A percentile compares a stretch with the other conserved stretches of the same genome.
phyloP scores from a whole-genome alignment of 352 stramenopile species.

The Phytophthora brassicae region DNA sequence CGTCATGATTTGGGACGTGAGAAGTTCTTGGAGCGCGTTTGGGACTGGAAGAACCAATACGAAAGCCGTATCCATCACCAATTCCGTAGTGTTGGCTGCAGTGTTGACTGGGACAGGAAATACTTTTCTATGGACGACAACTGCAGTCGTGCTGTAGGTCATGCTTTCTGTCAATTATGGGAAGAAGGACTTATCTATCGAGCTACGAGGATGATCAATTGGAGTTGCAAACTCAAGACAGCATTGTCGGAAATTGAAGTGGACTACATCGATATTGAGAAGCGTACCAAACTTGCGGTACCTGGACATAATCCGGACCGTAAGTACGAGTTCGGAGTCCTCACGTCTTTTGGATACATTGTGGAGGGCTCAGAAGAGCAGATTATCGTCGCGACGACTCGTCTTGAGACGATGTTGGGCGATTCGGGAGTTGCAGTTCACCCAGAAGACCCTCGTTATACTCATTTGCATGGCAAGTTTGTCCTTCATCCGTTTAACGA shows the following conservation, averaged over 20 bases:
- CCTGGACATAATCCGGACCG: slow-evolving; percentile 94
- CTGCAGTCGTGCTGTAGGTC: slow-evolving; percentile 95
- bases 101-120: slow-evolving; percentile 96
- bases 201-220: slow-evolving; percentile 99
- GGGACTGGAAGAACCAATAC: slow-evolving; percentile 97
- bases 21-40: slow-evolving; percentile 94
- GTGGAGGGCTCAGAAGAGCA: slow-evolving; percentile 90
- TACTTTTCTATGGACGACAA: slow-evolving; percentile 99
- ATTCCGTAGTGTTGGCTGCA: slow-evolving; percentile 92
- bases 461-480: slow-evolving; percentile 97
- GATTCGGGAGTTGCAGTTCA: slow-evolving; percentile 98
- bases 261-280: slow-evolving; percentile 98
- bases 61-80: slow-evolving; percentile 86
- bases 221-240: slow-evolving; percentile 98
- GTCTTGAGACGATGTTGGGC: slow-evolving; percentile 99
- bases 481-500: slow-evolving; percentile 98
- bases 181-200: slow-evolving; percentile 97
- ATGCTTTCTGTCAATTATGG: slow-evolving; percentile 95
- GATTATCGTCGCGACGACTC: slow-evolving; percentile 91
- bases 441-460: slow-evolving; percentile 98
- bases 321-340: slow-evolving; percentile 99
- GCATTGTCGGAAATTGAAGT: slow-evolving; percentile 97
- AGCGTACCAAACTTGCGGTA: slow-evolving; percentile 94
- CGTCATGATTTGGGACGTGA: slow-evolving; percentile 91
- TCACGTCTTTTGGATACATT: slow-evolving; percentile 98